Percentiles rank a stretch among this genome's conserved stretches.
These are phyloP conservation scores for Rhizophagus clarus DNA, from an alignment of 192 early-diverging fungal species.

Conservation along the genomic window DNA sequence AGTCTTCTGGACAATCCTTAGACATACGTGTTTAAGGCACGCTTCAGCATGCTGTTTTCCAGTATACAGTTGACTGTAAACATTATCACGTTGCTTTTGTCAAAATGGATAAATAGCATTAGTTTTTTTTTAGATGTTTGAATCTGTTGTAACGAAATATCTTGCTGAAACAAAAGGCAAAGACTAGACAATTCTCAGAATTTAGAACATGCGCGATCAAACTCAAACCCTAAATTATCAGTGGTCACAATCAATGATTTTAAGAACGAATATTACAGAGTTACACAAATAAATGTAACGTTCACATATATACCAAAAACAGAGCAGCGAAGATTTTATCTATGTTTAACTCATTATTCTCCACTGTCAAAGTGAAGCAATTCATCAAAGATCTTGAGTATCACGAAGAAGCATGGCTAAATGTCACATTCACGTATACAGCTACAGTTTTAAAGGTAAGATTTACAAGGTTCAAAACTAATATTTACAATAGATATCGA, in stretches of 20 bases:
- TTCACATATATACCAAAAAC: too few relatives aligned
- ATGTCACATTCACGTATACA: neutral
- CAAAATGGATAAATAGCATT: too few relatives aligned
- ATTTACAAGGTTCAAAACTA: too few relatives aligned
- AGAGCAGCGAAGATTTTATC: conserved; percentile 1
- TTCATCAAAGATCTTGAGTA: conserved; percentile 9
- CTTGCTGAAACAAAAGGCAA: neutral
- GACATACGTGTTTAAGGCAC: neutral
- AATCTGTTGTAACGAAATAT: neutral
- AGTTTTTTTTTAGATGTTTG: conserved; percentile 12
- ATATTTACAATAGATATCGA: too few relatives aligned
- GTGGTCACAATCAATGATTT: too few relatives aligned
- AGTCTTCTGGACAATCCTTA: neutral
- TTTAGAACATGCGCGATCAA: neutral
- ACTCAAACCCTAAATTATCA: neutral
- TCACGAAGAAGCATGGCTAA: neutral
- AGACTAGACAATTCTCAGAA: neutral
- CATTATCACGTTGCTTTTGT: too few relatives aligned
- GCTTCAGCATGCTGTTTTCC: neutral
- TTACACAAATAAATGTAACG: too few relatives aligned
- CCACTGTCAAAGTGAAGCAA: neutral
- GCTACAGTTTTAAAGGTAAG: conserved; percentile 2
- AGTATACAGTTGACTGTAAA: conserved; percentile 18
- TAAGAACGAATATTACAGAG: neutral
- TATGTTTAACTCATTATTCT: neutral